Conservation (phyloP, 495 filamentous ascomycete genomes). For the Penicillium desertorum region DNA sequence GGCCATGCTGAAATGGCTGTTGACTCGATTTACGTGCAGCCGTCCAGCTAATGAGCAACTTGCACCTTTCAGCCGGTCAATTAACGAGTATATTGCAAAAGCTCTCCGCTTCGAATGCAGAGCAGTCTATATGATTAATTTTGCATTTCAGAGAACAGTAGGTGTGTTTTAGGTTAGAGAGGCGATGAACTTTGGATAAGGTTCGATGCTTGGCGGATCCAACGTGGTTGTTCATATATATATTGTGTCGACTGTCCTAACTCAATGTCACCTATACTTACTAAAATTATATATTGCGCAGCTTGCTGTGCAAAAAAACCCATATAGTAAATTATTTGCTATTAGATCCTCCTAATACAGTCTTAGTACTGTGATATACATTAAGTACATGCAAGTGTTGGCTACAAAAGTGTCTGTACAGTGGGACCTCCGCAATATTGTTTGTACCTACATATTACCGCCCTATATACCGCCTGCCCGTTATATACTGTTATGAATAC, state of each 20-base stretch:
- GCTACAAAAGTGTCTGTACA: too few relatives aligned
- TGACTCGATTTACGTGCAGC: not conserved
- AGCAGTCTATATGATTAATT: not conserved
- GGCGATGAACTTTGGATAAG: not conserved
- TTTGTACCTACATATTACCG: too few relatives aligned
- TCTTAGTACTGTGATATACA: not conserved
- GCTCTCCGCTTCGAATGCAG: not conserved
- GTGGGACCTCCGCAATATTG: too few relatives aligned
- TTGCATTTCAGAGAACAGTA: not conserved
- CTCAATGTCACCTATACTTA: not conserved
- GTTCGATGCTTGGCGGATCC: conserved; percentile 4
- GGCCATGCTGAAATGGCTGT: conserved; percentile 11
- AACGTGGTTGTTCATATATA: not conserved
- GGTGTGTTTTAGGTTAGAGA: not conserved
- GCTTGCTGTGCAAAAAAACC: not conserved
- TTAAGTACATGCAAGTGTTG: not conserved
- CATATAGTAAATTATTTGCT: not conserved
- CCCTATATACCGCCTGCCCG: too few relatives aligned
- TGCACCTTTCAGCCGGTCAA: not conserved
- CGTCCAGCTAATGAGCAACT: not conserved
- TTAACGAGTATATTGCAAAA: not conserved
- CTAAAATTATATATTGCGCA: not conserved
- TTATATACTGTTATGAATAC: too few relatives aligned
- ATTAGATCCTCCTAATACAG: not conserved
- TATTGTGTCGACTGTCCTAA: not conserved